Base-by-base conservation (phyloP, 148 eudicot species). In the Chenopodium album region DNA sequence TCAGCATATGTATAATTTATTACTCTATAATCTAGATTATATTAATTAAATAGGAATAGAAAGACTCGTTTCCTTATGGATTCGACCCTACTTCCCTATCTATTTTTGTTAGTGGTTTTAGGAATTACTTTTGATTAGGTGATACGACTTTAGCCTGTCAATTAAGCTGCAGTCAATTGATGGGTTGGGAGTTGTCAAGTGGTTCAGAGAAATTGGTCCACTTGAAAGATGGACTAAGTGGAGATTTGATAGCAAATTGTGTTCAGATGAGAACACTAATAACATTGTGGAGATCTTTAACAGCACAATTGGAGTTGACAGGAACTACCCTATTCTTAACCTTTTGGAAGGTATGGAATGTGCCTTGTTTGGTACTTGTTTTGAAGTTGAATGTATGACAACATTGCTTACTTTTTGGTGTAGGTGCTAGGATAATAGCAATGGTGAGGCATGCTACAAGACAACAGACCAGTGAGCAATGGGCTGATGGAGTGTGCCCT, bases 371-470 rank as follows among this genome's bases (percentile, higher is more conserved):
- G 10, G 0, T 4, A 47, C 22, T 20, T 16, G n/a, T 0, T 1
- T 2, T 47, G 3, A 32, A 32, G 4, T 12, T 70, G 2, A 12
- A 16, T 56, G 17, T 2, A 3, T 12, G 16, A 56, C 3, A 11
- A 56, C 5, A 28, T 56, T 16, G 22, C 5, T 17, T 56, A 12
- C n/a, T 2, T 13, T 4, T 48, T 1, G 2, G 2, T 9, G 23
- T 10, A 75, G 65, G 78, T 52, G 65, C 56, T 1, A 75, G 78
- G 20, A 75, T 46, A 28, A 75, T 52, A 50, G 28, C 46, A 4
- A 75, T 75, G 78, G 65, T 54, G 1, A 75, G 78, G 22, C 66
- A 75, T 75, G 78, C 65, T 10, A 52, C 78, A 2, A 75, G 78
- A 13, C 65, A 75, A 23, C 78, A 75, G 4, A 2, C 1, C 1